phyloP scores from a whole-genome alignment of 2,329 filamentous ascomycete species.

The Colletotrichum sp. region DNA sequence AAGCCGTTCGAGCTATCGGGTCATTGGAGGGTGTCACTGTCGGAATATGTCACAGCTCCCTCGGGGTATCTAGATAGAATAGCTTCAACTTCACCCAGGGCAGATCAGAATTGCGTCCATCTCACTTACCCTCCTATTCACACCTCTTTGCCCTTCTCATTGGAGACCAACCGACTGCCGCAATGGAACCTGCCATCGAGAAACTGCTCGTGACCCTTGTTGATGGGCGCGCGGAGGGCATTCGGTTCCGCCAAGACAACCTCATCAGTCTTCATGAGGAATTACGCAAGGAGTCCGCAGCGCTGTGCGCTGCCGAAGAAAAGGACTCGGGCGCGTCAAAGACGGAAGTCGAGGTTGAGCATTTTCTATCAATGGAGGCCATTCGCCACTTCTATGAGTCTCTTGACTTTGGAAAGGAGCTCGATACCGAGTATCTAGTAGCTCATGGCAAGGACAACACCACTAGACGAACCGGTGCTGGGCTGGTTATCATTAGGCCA shows the following conservation, averaged over 20 bases:
- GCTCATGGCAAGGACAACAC: slow-evolving; percentile 15
- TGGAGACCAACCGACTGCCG: not conserved
- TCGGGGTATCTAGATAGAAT: not conserved
- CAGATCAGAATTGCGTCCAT: not conserved
- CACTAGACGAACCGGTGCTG: slow-evolving; percentile 6
- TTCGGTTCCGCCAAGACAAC: slow-evolving; percentile 50
- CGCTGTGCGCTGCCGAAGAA: slow-evolving; percentile 42
- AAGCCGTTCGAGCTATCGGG: not conserved
- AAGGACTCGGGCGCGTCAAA: slow-evolving; percentile 35
- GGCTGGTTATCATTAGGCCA: slow-evolving; percentile 30
- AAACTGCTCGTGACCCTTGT: slow-evolving; percentile 43
- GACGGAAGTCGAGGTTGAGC: slow-evolving; percentile 39
- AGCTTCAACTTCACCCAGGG: not conserved
- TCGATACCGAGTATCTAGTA: slow-evolving; percentile 26
- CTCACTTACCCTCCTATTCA: not conserved
- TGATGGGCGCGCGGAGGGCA: slow-evolving; percentile 47
- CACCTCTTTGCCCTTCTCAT: not conserved
- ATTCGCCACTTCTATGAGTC: slow-evolving; percentile 42
- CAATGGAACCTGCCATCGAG: slow-evolving; percentile 6
- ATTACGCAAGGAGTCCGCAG: slow-evolving; percentile 36
- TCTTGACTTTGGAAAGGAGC: slow-evolving; percentile 33
- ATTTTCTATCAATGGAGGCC: slow-evolving; percentile 40
- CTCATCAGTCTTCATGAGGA: slow-evolving; percentile 45
- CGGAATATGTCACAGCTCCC: not conserved
- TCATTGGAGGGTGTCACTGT: not conserved